A percentile compares a stretch with the other conserved stretches of the same genome.
Conservation (phyloP, 805 yeast species). For the Metschnikowia matae region DNA sequence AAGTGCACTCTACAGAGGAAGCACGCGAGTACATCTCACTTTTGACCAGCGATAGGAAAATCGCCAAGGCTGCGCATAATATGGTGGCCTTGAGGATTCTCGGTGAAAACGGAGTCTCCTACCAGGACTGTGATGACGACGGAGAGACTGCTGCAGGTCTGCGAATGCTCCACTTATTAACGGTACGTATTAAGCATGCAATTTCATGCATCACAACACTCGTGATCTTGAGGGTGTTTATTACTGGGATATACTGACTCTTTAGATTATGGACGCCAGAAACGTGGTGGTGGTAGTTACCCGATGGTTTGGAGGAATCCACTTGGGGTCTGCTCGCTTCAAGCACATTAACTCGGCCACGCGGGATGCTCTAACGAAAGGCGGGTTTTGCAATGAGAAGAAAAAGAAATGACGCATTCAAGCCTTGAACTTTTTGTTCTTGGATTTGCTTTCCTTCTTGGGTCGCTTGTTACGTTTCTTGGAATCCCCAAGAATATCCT, state of each 20-base stretch:
- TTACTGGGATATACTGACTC: conserved; percentile 23
- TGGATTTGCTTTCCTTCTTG: conserved; percentile 1
- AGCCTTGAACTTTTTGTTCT: conserved; percentile 7
- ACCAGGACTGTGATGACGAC: conserved; percentile 92
- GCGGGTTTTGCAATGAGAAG: conserved; percentile 40
- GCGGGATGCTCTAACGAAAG: conserved; percentile 72
- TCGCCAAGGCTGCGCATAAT: conserved; percentile 68
- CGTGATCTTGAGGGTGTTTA: neutral
- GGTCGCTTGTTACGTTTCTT: conserved; percentile 10
- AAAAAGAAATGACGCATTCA: conserved; percentile 4
- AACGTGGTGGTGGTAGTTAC: conserved; percentile 82
- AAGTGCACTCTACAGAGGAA: conserved; percentile 62
- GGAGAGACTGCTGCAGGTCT: conserved; percentile 98
- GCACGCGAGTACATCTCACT: conserved; percentile 50
- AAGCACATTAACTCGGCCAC: conserved; percentile 89
- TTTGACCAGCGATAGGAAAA: conserved; percentile 60
- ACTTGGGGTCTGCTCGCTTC: conserved; percentile 89
- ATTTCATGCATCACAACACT: neutral
- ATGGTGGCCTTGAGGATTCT: conserved; percentile 86
- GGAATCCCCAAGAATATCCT: conserved; percentile 11
- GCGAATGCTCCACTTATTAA: conserved; percentile 70
- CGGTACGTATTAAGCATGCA: conserved; percentile 34
- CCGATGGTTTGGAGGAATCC: conserved; percentile 92
- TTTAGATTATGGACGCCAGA: conserved; percentile 67
- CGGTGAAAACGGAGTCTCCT: conserved; percentile 48